Base-by-base conservation (phyloP, 164 flowering plant genomes). In the Platanus orientalis region DNA sequence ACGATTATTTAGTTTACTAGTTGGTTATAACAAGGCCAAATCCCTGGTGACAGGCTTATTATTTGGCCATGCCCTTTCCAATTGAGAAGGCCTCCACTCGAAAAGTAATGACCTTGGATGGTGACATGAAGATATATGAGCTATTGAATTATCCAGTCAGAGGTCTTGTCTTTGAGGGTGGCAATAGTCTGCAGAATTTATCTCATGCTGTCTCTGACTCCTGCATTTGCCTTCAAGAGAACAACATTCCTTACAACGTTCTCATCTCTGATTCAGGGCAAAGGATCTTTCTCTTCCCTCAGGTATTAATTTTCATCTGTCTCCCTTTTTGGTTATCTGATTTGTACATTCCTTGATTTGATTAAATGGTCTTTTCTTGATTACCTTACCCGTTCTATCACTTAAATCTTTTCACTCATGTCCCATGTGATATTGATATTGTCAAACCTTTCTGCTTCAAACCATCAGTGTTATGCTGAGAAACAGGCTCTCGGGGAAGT, bases 401-500 rank as follows among this genome's bases (percentile, higher is more conserved):
- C 17, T 42, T 42, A 3, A 21, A 3, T 26, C 11, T 49, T 9
- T 49, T 6, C 9, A 5, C 26, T 49, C 4, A n/a, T 23, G 26
- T 21, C 11, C 6, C 24, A 5, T 49, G 26, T 20, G 53, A 21
- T 49, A 12, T 23, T 49, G 26, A 17, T 21, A n/a, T n/a, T n/a
- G 6, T 32, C 36, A 21, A 7, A 23, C 28, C 29, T 9, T 25
- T 24, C 54, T 51, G 54, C 50, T 51, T 24, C 3, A 51, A 51
- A 51, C 53, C 28, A 48, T 34, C 79, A 86, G 91, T 86, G 88
- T 58, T 86, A 86, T 67, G 91, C 91, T 29, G 91, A 83, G 80
- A 86, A 86, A 61, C 91, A 86, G 71, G 91, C 91, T 28, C 81
- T 80, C 29, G 91, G 88, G 19, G 91, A 83, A 70, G 88, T 86